phyloP scores from a whole-genome alignment of 192 early-diverging fungal genomes.

The Backusella luteola region DNA sequence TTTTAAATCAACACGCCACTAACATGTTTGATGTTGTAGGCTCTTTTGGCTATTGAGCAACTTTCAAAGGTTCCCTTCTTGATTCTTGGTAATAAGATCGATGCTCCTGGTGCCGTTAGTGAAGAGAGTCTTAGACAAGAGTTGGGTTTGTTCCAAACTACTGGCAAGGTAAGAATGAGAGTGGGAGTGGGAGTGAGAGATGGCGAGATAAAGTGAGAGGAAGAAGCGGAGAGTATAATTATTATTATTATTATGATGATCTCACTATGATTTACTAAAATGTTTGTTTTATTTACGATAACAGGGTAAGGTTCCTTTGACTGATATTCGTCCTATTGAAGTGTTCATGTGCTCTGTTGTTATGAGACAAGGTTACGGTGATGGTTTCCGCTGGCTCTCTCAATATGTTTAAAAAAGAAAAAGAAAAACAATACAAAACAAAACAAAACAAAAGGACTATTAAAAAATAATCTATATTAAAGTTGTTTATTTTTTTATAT shows the following conservation, averaged over 20 bases:
- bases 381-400: conserved; percentile 91
- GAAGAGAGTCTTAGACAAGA: conserved; percentile 87
- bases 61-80: conserved; percentile 92
- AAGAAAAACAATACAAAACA: neutral
- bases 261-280: conserved; percentile 8
- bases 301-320: conserved; percentile 87
- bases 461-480: neutral
- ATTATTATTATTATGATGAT: neutral
- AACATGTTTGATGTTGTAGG: conserved; percentile 41
- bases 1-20: neutral
- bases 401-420: conserved; percentile 69
- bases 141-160: conserved; percentile 95
- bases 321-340: conserved; percentile 95
- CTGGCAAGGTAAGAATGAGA: conserved; percentile 70
- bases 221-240: neutral
- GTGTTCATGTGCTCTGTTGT: conserved; percentile 99
- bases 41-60: conserved; percentile 91
- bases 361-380: conserved; percentile 98
- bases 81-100: conserved; percentile 99
- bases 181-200: neutral
- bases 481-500: neutral
- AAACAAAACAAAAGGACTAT: neutral
- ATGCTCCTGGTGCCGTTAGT: conserved; percentile 87
- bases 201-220: neutral
- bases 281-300: neutral